A percentile compares a stretch with the other conserved stretches of the same genome.
phyloP scores from a whole-genome alignment of 495 filamentous ascomycete genomes.

The Penicillium mononematosum region DNA sequence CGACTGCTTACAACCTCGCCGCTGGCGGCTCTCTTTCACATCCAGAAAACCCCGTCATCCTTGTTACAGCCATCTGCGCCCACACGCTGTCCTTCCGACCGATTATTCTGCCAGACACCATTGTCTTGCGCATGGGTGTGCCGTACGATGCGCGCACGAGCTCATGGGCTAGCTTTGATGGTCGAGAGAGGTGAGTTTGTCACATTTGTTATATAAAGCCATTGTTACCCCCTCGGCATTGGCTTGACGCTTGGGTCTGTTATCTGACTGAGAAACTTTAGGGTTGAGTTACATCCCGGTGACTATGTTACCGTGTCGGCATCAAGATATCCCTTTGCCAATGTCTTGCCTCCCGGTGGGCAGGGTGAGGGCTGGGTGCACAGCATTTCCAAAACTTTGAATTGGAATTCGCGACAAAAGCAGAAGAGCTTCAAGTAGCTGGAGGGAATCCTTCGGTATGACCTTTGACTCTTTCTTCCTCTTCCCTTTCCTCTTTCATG shows the following conservation, averaged over 20 bases:
- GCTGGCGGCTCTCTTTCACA: constrained; percentile 94
- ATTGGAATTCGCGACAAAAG: constrained; percentile 84
- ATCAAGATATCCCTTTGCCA: constrained; percentile 88
- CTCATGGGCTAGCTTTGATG: constrained; percentile 97
- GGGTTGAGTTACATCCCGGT: constrained; percentile 79
- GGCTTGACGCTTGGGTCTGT: background rate
- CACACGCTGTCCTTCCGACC: constrained; percentile 95
- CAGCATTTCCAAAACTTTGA: constrained; percentile 81
- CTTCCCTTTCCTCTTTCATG: background rate
- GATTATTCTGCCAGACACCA: constrained; percentile 92
- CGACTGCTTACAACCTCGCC: constrained; percentile 95
- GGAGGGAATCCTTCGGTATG: background rate
- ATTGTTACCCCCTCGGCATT: background rate
- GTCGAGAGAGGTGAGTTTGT: constrained; percentile 64
- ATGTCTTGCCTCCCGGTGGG: constrained; percentile 72
- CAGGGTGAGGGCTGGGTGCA: constrained; percentile 90
- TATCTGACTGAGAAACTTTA: constrained; percentile 23
- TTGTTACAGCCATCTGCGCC: constrained; percentile 92
- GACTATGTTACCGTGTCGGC: constrained; percentile 97
- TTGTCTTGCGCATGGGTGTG: constrained; percentile 86
- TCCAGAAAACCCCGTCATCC: constrained; percentile 94
- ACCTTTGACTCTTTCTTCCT: background rate
- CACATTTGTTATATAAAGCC: background rate
- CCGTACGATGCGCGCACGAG: constrained; percentile 86
- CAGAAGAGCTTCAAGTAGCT: constrained; percentile 60